These are phyloP conservation scores for Phytophthora sp. DNA, from an alignment of 352 stramenopile genomes.

Conservation along the genomic window DNA sequence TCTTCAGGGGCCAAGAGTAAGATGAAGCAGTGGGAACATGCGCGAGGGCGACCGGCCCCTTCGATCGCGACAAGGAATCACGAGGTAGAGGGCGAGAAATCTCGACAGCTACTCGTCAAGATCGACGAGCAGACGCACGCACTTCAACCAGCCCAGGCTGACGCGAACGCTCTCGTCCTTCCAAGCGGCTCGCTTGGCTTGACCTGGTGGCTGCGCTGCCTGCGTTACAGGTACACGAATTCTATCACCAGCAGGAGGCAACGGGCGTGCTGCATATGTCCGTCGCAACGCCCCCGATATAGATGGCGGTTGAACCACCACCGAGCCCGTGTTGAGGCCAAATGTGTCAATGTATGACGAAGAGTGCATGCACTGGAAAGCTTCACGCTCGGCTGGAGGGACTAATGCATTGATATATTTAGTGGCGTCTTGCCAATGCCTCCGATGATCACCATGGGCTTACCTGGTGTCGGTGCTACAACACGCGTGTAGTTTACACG, in stretches of 20 bases:
- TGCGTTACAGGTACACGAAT: slow-evolving; percentile 19
- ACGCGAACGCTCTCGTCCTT: slow-evolving; percentile 4
- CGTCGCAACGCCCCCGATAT: too few relatives aligned
- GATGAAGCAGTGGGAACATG: slow-evolving; percentile 16
- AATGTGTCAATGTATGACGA: too few relatives aligned
- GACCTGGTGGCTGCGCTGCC: not conserved
- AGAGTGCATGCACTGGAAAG: too few relatives aligned
- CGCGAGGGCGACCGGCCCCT: slow-evolving; percentile 25
- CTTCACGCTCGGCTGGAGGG: too few relatives aligned
- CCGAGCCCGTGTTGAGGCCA: not conserved
- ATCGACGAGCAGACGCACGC: not conserved
- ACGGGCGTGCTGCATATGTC: not conserved
- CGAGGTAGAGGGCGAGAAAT: slow-evolving; percentile 12
- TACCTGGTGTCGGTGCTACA: not conserved
- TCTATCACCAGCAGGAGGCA: slow-evolving; percentile 20
- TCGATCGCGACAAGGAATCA: slow-evolving; percentile 27
- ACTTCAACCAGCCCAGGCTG: not conserved
- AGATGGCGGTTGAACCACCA: slow-evolving; percentile 25
- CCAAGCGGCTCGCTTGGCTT: slow-evolving; percentile 5
- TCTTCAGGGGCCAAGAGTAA: slow-evolving; percentile 20
- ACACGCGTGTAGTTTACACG: slow-evolving; percentile 7
- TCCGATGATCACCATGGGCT: not conserved
- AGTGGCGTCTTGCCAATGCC: not conserved
- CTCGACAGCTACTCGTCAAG: not conserved
- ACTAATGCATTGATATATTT: slow-evolving; percentile 29